These are phyloP conservation scores for Boletus pseudo-olivaceus DNA, from an alignment of 768 basidiomycete species.

Conservation along the genomic window DNA sequence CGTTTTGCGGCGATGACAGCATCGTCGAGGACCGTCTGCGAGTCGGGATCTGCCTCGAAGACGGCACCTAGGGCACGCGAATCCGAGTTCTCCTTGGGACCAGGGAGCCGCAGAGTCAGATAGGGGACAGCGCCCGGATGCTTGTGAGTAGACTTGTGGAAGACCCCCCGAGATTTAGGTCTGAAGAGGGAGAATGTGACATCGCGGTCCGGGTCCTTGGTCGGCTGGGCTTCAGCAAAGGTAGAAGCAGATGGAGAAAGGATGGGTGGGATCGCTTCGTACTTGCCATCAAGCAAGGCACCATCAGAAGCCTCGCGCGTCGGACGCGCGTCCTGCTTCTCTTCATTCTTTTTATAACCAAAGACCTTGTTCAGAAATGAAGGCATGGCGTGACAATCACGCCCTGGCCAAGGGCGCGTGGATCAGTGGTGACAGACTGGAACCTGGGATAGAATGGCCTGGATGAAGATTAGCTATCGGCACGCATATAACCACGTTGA, in stretches of 20 bases:
- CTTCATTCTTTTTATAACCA: conserved; percentile 66
- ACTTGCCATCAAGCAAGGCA: conserved; percentile 68
- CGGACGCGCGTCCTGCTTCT: conserved; percentile 35
- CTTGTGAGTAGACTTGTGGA: conserved; percentile 36
- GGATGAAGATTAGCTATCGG: conserved; percentile 1
- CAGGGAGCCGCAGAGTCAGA: conserved; percentile 60
- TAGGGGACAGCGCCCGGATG: conserved; percentile 41
- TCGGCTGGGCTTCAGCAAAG: conserved; percentile 14
- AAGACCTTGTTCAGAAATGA: conserved; percentile 78
- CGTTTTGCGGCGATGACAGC: conserved; percentile 52
- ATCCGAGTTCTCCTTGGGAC: conserved; percentile 45
- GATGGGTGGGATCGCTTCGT: conserved; percentile 60
- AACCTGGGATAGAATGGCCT: conserved; percentile 3
- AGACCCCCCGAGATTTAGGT: conserved; percentile 40
- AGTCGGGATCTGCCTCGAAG: conserved; percentile 58
- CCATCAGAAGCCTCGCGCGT: conserved; percentile 36
- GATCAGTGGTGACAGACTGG: conserved; percentile 12
- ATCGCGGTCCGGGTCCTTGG: conserved; percentile 43
- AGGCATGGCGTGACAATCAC: conserved; percentile 38
- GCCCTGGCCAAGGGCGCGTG: conserved; percentile 8
- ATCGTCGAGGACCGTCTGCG: conserved; percentile 46
- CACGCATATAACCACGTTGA: neutral
- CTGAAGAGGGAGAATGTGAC: conserved; percentile 48
- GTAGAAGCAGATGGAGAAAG: conserved; percentile 33
- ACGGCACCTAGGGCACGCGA: conserved; percentile 51